These are phyloP conservation scores for Bolboschoenoplectus hybrid DNA, from an alignment of 202 grass and related monocot genomes.

Conservation along the genomic window DNA sequence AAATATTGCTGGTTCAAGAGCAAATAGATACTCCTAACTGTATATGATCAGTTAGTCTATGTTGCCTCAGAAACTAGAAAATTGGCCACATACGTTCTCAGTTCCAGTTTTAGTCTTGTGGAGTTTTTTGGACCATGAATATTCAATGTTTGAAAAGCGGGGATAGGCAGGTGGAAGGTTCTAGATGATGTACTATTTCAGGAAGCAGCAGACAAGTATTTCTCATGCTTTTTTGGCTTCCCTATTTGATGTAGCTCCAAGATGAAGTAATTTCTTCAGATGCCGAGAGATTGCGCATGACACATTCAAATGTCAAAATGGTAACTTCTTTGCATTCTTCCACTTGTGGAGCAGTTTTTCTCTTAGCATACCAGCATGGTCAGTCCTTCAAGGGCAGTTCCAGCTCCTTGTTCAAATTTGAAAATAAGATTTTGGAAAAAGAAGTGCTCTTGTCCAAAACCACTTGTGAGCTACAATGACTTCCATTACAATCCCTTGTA, in stretches of 20 bases:
- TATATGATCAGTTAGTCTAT: neutral
- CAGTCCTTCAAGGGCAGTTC: neutral
- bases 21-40: neutral
- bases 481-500: neutral
- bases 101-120: neutral
- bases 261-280: conserved; percentile 96
- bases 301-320: conserved; percentile 84
- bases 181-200: conserved; percentile 19
- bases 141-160: conserved; percentile 11
- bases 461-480: neutral
- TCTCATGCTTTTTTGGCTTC: conserved; percentile 7
- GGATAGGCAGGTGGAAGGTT: neutral
- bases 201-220: neutral
- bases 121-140: neutral
- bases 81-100: neutral
- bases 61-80: neutral
- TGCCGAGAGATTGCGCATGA: conserved; percentile 80
- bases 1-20: neutral
- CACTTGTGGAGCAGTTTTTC: neutral
- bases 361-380: neutral
- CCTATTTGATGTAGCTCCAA: conserved; percentile 65
- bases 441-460: neutral
- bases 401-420: neutral
- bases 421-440: neutral
- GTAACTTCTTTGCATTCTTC: conserved; percentile 37